A percentile compares a stretch with the other conserved stretches of the same genome.
These are phyloP conservation scores for Neurospora sublineolata DNA, from an alignment of 495 filamentous ascomycete genomes.

Conservation along the genomic window DNA sequence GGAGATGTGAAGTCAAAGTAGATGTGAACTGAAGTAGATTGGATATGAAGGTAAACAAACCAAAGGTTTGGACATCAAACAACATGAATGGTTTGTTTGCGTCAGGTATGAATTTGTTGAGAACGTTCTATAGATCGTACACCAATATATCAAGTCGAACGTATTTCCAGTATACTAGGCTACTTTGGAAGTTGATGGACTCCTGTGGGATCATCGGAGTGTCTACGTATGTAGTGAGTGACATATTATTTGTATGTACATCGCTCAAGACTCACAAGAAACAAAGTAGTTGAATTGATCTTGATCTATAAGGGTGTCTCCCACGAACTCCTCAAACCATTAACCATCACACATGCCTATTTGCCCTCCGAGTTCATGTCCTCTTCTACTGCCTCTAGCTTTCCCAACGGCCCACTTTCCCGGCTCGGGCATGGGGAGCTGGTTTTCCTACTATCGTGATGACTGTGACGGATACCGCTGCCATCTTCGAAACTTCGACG, in stretches of 20 bases:
- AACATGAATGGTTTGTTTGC: no score
- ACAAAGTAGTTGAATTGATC: background rate
- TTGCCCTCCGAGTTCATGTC: background rate
- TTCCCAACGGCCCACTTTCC: background rate
- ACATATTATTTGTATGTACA: no score
- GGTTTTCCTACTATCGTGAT: background rate
- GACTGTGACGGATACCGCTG: background rate
- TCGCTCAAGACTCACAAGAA: background rate
- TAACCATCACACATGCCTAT: background rate
- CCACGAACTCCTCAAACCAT: background rate
- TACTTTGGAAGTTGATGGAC: no score
- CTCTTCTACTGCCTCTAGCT: background rate
- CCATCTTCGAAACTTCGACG: background rate
- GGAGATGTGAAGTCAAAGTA: background rate
- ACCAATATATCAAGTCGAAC: no score
- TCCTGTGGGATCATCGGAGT: no score
- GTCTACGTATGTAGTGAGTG: no score
- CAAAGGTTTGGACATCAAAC: background rate
- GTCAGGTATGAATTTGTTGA: no score
- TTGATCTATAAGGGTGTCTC: background rate
- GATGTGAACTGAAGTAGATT: background rate
- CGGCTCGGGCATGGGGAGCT: background rate
- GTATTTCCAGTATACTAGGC: no score
- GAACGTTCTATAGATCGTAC: no score
- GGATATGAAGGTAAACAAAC: no score